phyloP scores from a whole-genome alignment of 495 filamentous ascomycete genomes.

The Penicillium subrubescens region DNA sequence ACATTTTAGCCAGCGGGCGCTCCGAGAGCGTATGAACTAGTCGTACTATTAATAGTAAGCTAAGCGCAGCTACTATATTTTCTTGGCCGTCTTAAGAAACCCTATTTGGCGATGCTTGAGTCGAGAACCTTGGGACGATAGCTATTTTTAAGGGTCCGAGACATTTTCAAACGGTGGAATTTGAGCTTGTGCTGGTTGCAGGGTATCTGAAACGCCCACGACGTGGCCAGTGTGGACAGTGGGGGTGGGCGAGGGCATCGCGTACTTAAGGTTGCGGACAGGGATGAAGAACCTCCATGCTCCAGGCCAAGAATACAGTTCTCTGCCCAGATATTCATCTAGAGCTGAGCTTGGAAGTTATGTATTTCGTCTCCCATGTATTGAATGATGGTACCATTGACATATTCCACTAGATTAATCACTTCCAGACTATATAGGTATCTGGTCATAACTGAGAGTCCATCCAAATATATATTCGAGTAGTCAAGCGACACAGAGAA shows the following conservation, averaged over 20 bases:
- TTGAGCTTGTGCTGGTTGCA: conserved; percentile 7
- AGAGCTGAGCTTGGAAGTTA: too few species aligned
- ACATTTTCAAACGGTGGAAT: conserved; percentile 6
- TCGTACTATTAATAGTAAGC: conserved; percentile 7
- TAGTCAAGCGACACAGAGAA: too few species aligned
- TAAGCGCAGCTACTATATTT: background rate
- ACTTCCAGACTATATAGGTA: too few species aligned
- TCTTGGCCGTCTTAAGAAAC: background rate
- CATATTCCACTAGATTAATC: too few species aligned
- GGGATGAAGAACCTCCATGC: background rate
- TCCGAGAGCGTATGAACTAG: background rate
- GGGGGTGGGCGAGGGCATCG: background rate
- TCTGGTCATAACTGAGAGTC: too few species aligned
- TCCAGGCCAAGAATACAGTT: too few species aligned
- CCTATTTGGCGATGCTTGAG: background rate
- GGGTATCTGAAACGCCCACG: conserved; percentile 4
- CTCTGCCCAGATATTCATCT: too few species aligned
- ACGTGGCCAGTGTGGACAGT: background rate
- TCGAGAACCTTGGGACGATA: background rate
- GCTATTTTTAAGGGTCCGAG: conserved; percentile 12
- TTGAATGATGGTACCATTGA: too few species aligned
- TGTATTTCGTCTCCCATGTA: too few species aligned
- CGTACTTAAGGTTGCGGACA: background rate
- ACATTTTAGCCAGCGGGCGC: background rate
- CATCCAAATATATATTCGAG: too few species aligned